phyloP scores from a whole-genome alignment of 2,329 filamentous ascomycete genomes.

The Aspergillus sp. region DNA sequence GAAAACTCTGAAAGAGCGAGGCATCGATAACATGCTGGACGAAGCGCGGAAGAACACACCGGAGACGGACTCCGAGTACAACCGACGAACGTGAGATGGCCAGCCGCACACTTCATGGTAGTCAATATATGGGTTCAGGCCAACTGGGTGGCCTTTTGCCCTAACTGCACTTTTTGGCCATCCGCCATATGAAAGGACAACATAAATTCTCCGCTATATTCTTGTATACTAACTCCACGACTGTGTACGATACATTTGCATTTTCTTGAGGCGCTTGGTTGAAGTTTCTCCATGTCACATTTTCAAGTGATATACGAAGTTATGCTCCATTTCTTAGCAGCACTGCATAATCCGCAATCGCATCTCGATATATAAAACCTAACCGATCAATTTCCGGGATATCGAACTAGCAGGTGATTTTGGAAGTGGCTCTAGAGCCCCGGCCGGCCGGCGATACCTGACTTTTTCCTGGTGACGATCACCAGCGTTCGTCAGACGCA shows the following conservation, averaged over 20 bases:
- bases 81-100: constrained; percentile 40
- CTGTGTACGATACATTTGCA: constrained; percentile 10
- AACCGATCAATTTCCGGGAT: not conserved
- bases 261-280: constrained; percentile 1
- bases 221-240: constrained; percentile 2
- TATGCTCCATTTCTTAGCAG: not conserved
- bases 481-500: not conserved
- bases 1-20: constrained; percentile 82
- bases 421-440: not conserved
- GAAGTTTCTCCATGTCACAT: not conserved
- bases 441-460: no score
- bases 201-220: not conserved
- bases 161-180: no score
- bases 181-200: not conserved
- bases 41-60: constrained; percentile 87
- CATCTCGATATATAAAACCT: not conserved
- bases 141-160: no score
- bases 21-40: constrained; percentile 89
- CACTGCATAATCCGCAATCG: not conserved
- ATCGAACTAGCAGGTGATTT: not conserved
- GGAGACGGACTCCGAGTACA: constrained; percentile 76
- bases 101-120: no score
- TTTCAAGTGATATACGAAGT: not conserved
- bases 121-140: no score
- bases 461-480: not conserved